These are phyloP conservation scores for Tagetes patula DNA, from an alignment of 129 eudicot species.

Conservation along the genomic window DNA sequence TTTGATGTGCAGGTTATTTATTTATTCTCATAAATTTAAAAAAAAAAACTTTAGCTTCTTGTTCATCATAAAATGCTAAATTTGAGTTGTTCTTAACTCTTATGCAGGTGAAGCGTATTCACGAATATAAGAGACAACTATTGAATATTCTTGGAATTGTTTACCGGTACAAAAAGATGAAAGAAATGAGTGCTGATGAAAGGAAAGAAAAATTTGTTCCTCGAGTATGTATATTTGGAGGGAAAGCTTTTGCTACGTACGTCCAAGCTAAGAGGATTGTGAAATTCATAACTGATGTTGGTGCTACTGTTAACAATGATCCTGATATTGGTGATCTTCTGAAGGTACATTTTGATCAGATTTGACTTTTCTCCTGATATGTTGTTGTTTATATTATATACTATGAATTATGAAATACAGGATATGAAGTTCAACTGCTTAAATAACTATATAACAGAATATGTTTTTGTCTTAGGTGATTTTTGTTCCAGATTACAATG, in stretches of 20 bases:
- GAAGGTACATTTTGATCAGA: slow-evolving; percentile 45
- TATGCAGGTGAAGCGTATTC: slow-evolving; percentile 84
- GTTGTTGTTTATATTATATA: not conserved
- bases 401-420: not conserved
- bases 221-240: slow-evolving; percentile 95
- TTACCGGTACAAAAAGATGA: slow-evolving; percentile 89
- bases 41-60: not conserved
- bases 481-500: slow-evolving; percentile 95
- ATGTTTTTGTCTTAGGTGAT: slow-evolving; percentile 52
- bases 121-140: slow-evolving; percentile 82
- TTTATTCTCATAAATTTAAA: not conserved
- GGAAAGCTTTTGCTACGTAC: slow-evolving; percentile 95
- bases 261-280: slow-evolving; percentile 94
- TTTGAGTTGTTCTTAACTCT: not conserved
- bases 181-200: slow-evolving; percentile 74
- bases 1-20: slow-evolving; percentile 80
- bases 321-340: slow-evolving; percentile 91
- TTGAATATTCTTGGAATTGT: slow-evolving; percentile 82
- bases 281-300: slow-evolving; percentile 88
- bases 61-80: not conserved
- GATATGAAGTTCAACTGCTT: not conserved
- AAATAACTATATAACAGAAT: slow-evolving; percentile 11
- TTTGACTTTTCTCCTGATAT: not conserved
- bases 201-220: slow-evolving; percentile 69
- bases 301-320: slow-evolving; percentile 77